These are phyloP conservation scores for Brassica rapa DNA, from an alignment of 345 rosid genomes.

Conservation along the genomic window DNA sequence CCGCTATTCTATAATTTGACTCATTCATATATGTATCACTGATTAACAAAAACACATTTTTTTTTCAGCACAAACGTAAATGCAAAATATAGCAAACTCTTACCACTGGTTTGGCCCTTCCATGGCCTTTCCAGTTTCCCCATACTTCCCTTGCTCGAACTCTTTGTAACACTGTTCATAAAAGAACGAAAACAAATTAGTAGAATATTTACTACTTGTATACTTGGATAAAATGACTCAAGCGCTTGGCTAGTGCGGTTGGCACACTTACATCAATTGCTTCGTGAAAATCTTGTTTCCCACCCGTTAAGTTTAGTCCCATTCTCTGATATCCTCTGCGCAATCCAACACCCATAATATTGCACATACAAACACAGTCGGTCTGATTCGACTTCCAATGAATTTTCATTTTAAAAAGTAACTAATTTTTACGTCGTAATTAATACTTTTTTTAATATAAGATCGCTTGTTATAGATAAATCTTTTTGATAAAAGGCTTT, in stretches of 20 bases:
- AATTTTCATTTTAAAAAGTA: too few species aligned
- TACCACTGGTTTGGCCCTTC: slow-evolving; percentile 82
- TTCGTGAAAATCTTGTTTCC: slow-evolving; percentile 68
- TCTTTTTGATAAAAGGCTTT: too few species aligned
- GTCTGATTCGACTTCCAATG: too few species aligned
- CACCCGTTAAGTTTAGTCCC: slow-evolving; percentile 73
- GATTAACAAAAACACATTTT: neutral
- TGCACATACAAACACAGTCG: too few species aligned
- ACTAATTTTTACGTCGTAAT: too few species aligned
- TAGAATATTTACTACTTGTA: neutral
- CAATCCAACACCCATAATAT: neutral
- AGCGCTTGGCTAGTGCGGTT: neutral
- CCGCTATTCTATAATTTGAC: neutral
- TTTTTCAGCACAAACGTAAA: neutral
- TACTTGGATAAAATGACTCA: neutral
- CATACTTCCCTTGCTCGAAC: slow-evolving; percentile 60
- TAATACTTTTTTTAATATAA: too few species aligned
- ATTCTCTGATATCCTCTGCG: slow-evolving; percentile 80
- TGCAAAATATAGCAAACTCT: neutral
- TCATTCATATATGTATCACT: neutral
- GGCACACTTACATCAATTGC: slow-evolving; percentile 72
- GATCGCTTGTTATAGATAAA: too few species aligned
- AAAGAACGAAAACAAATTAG: neutral
- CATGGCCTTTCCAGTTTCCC: slow-evolving; percentile 63
- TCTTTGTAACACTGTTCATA: slow-evolving; percentile 62